Percentiles rank a stretch among this genome's conserved stretches.
Evolutionary conservation across 352 stramenopile species (phyloP).

Genomic region (Phytopythium cucurbitacearum): DNA sequence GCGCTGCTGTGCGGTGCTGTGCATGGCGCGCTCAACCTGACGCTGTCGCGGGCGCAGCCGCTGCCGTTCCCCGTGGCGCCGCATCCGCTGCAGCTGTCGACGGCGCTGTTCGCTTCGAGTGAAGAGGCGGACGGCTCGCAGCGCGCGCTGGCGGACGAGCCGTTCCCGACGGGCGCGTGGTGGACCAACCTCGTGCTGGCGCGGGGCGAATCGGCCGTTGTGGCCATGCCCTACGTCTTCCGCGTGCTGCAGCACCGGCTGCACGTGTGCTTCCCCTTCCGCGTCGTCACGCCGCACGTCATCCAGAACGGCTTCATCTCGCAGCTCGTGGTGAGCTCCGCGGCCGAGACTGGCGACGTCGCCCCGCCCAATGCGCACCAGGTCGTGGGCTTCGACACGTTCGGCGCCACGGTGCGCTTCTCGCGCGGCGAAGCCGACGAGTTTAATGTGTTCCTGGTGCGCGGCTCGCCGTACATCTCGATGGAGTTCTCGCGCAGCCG

Average conservation of each 20-base stretch:
- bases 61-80: conserved; percentile 51
- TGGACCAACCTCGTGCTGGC: conserved; percentile 82
- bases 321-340: conserved; percentile 50
- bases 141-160: conserved; percentile 33
- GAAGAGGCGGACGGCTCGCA: conserved; percentile 16
- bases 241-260: conserved; percentile 50
- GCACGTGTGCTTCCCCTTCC: conserved; percentile 77
- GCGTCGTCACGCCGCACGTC: conserved; percentile 49
- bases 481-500: conserved; percentile 51
- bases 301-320: conserved; percentile 73
- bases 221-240: conserved; percentile 68
- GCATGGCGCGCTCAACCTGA: conserved; percentile 1
- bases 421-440: conserved; percentile 22
- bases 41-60: conserved; percentile 3
- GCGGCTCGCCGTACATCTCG: conserved; percentile 78
- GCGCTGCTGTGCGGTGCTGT: background rate
- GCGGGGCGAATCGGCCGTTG: conserved; percentile 46
- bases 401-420: conserved; percentile 68
- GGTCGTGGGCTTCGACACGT: conserved; percentile 62
- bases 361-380: conserved; percentile 30
- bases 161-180: conserved; percentile 77
- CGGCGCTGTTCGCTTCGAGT: conserved; percentile 42
- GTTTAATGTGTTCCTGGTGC: conserved; percentile 62
- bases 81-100: conserved; percentile 48
- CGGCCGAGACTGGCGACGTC: conserved; percentile 1